phyloP scores from a whole-genome alignment of 2,329 filamentous ascomycete species.

The Septoria petroselini region DNA sequence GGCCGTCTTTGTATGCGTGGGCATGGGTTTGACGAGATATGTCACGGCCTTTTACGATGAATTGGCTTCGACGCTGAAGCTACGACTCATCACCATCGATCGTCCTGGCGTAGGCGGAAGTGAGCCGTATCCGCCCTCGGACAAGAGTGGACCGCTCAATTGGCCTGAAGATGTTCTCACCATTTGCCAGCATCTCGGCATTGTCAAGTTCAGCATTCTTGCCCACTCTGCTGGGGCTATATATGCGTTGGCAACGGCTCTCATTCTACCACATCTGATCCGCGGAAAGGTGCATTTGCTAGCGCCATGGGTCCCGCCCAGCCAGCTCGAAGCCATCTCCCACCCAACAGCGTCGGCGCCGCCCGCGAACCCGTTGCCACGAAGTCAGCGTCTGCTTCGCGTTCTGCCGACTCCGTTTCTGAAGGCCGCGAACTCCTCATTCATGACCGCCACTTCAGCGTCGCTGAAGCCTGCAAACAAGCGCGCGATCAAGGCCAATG shows the following conservation, averaged over 20 bases:
- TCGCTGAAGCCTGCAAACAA: conserved; percentile 38
- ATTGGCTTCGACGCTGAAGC: conserved; percentile 78
- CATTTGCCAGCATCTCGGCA: conserved; percentile 86
- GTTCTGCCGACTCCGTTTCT: conserved; percentile 86
- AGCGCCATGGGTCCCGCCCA: conserved; percentile 95
- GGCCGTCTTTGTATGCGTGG: conserved; percentile 93
- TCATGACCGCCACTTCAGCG: conserved; percentile 83
- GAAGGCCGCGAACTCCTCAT: conserved; percentile 91
- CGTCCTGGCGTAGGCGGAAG: conserved; percentile 91
- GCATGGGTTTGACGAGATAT: conserved; percentile 94
- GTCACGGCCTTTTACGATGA: conserved; percentile 98
- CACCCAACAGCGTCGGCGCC: conserved; percentile 51
- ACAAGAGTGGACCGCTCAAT: conserved; percentile 74
- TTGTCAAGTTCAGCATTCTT: conserved; percentile 92
- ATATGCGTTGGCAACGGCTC: conserved; percentile 88
- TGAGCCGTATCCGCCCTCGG: conserved; percentile 75
- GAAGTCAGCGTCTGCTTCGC: conserved; percentile 84
- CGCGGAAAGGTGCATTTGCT: conserved; percentile 90
- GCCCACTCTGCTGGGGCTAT: conserved; percentile 98
- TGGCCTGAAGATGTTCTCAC: conserved; percentile 95
- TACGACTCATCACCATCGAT: conserved; percentile 90
- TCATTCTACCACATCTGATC: conserved; percentile 95
- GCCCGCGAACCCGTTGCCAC: conserved; percentile 81
- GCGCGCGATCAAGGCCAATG: conserved; percentile 22
- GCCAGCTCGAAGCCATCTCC: conserved; percentile 74